These are phyloP conservation scores for Coffea humblotiana DNA, from an alignment of 305 asterid genomes.

Conservation along the genomic window DNA sequence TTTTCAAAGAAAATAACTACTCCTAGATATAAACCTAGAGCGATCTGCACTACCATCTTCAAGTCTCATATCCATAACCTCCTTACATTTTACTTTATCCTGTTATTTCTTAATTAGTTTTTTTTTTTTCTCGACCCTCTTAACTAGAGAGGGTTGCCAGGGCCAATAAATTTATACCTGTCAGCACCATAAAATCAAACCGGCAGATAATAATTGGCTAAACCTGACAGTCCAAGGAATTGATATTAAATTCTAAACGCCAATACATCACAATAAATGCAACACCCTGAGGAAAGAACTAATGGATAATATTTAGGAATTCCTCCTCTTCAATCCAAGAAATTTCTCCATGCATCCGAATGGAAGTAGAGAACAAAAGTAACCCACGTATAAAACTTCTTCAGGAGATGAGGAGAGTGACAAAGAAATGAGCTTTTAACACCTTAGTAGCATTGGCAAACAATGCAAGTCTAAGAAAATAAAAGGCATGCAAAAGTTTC, in stretches of 20 bases:
- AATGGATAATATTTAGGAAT: not conserved
- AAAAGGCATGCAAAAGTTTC: not conserved
- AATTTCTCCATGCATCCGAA: not conserved
- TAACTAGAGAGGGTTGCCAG: not conserved
- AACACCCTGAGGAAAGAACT: not conserved
- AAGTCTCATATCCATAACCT: not conserved
- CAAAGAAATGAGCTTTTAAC: not conserved
- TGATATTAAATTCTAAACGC: not conserved
- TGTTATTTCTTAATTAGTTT: no score
- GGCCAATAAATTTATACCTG: not conserved
- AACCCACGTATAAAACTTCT: not conserved
- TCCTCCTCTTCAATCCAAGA: not conserved
- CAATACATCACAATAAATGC: not conserved
- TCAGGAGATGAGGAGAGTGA: not conserved
- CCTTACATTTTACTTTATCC: no score
- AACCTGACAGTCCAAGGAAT: not conserved
- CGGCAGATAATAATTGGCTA: not conserved
- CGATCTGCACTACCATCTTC: no score
- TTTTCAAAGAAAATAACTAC: no score
- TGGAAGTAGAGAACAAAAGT: no score
- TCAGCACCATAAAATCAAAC: not conserved
- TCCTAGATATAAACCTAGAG: no score
- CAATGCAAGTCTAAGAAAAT: not conserved
- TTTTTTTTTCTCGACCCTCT: not conserved
- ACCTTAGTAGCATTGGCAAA: not conserved